Evolutionary conservation across 31 red algal genomes (phyloP).

Genomic region (Asparagopsis taxiformis): DNA sequence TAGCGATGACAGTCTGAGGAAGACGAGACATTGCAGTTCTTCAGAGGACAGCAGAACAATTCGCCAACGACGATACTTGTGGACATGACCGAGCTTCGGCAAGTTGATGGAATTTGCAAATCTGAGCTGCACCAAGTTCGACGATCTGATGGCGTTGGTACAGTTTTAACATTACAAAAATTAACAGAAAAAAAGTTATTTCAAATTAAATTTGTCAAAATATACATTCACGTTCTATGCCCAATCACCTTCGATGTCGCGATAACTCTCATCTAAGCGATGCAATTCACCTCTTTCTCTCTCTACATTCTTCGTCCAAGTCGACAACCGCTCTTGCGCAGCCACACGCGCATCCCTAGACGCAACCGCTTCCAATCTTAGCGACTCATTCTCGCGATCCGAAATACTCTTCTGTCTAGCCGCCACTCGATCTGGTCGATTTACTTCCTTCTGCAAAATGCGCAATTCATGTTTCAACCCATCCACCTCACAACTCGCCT

Average conservation of each 20-base stretch:
- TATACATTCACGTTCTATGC: too few relatives aligned
- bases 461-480: conserved; percentile 19
- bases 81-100: too few relatives aligned
- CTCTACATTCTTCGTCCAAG: background rate
- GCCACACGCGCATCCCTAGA: conserved; percentile 1
- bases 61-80: too few relatives aligned
- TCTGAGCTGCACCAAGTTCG: too few relatives aligned
- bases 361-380: background rate
- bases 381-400: conserved; percentile 8
- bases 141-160: too few relatives aligned
- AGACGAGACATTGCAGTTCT: too few relatives aligned
- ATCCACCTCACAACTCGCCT: conserved; percentile 30
- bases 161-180: too few relatives aligned
- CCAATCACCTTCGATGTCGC: conserved; percentile 37
- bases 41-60: too few relatives aligned
- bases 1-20: too few relatives aligned
- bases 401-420: conserved; percentile 6
- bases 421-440: background rate
- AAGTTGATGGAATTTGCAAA: too few relatives aligned
- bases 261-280: conserved; percentile 8
- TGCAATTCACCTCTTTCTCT: conserved; percentile 2
- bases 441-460: conserved; percentile 16
- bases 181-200: too few relatives aligned
- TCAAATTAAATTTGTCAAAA: too few relatives aligned
- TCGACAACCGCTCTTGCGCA: conserved; percentile 2